Base-by-base conservation (phyloP, 139 green algal genomes). In the Chlorella ohadii region DNA sequence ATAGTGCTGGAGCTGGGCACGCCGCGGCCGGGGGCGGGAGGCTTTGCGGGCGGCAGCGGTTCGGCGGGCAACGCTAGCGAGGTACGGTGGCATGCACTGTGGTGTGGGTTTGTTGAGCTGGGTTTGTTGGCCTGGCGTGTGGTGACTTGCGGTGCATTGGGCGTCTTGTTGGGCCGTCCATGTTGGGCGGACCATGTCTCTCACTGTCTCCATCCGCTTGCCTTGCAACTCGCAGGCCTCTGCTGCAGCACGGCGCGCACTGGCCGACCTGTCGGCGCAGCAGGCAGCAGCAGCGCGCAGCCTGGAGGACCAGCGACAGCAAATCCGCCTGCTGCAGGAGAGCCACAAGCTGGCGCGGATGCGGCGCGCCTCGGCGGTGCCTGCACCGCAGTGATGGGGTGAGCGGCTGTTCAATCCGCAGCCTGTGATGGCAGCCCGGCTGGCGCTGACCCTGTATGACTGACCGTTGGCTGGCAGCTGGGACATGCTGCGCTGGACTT, bases 321-420 rank as follows among this genome's bases (percentile, higher is more conserved):
- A 89, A 57, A 84, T 89, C 55, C 61, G 78, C 57, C 61, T 89
- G 72, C 80, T 89, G 66, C 68, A 84, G 25, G 85, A 89, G 73
- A 51, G 34, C 34, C 61, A 65, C 64, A 79, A 76, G 31, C 76
- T 89, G 57, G 73, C 78, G 41, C 56, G 64, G 31, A 23, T 89
- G 61, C 73, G 83, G 44, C 72, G 72, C 34, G 28, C 39, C 27
- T 59, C 70, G 25, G 41, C 70, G 39, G 39, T 59, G 51, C 51
- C 51, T 2, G 12, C 51, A 20, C 51, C 19, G 15, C 51, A 59
- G 51, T 22, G 15, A 22, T 22, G 51, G 44, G 44, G 44, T 9
- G 7, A 51, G 44, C 44, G 44, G 44, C 44, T 6, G 44, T 51
- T 6, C 44, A 9, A 6, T 9, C 44, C 44, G 6, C 9, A 9